phyloP scores from a whole-genome alignment of 2,329 filamentous ascomycete genomes.

The Verticillium klebahnii region DNA sequence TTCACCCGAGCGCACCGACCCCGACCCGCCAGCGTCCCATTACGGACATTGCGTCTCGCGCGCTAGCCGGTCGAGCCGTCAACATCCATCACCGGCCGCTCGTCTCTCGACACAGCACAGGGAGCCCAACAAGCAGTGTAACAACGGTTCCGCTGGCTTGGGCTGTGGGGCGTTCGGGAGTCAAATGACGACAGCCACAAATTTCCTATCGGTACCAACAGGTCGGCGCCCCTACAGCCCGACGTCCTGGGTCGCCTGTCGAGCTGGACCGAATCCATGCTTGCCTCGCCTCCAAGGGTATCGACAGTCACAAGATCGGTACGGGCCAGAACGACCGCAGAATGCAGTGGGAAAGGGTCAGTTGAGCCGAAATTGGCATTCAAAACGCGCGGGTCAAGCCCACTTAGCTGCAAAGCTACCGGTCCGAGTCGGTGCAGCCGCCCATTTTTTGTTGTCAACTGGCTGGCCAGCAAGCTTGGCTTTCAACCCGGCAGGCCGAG shows the following conservation, averaged over 20 bases:
- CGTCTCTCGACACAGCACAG: neutral
- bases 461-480: neutral
- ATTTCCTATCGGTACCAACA: conserved; percentile 13
- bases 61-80: neutral
- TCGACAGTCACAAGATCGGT: neutral
- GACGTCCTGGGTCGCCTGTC: neutral
- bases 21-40: neutral
- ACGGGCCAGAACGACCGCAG: neutral
- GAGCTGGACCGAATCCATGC: neutral
- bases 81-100: neutral
- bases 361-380: neutral
- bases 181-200: conserved; percentile 14
- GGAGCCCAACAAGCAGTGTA: neutral
- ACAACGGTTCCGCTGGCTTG: conserved; percentile 6
- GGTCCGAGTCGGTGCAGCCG: neutral
- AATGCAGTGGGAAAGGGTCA: neutral
- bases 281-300: neutral
- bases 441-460: too few relatives aligned
- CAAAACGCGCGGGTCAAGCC: neutral
- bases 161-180: conserved; percentile 11
- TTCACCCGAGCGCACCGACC: neutral
- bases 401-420: neutral
- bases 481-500: neutral
- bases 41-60: neutral
- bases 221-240: conserved; percentile 4